phyloP scores from a whole-genome alignment of 495 filamentous ascomycete species.

The Neurospora sublineolata region DNA sequence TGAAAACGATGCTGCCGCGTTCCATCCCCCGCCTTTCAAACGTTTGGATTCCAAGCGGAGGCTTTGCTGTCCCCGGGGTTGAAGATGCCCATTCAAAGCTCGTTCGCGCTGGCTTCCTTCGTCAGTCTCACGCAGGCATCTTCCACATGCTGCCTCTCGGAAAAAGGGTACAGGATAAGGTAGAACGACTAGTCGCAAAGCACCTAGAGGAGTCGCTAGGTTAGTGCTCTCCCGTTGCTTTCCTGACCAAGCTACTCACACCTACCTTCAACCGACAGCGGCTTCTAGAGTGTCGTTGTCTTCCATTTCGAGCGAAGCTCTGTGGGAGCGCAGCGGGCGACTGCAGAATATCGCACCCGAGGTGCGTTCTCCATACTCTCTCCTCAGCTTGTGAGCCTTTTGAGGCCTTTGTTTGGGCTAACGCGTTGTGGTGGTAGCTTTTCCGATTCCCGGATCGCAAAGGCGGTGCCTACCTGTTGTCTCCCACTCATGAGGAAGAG shows the following conservation, averaged over 20 bases:
- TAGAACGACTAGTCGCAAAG: constrained; percentile 75
- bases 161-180: constrained; percentile 74
- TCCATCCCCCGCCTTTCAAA: constrained; percentile 45
- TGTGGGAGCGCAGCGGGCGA: constrained; percentile 58
- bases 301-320: constrained; percentile 69
- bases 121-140: constrained; percentile 79
- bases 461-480: constrained; percentile 60
- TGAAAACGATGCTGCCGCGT: constrained; percentile 11
- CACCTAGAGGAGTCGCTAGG: constrained; percentile 70
- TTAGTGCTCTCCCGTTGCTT: constrained; percentile 23
- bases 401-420: background rate
- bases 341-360: constrained; percentile 28
- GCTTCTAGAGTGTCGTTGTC: constrained; percentile 84
- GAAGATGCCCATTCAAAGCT: constrained; percentile 65
- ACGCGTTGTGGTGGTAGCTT: constrained; percentile 39
- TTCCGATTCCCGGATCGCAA: constrained; percentile 75
- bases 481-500: constrained; percentile 95
- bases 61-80: constrained; percentile 42
- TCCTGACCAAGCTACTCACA: background rate
- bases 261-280: constrained; percentile 32
- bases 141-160: constrained; percentile 94
- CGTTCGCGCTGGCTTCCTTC: constrained; percentile 66
- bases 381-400: background rate
- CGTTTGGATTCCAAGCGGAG: constrained; percentile 68
- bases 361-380: constrained; percentile 17